A percentile compares a stretch with the other conserved stretches of the same genome.
phyloP scores from a whole-genome alignment of 2,329 filamentous ascomycete genomes.

The Aquanectria penicillioides region DNA sequence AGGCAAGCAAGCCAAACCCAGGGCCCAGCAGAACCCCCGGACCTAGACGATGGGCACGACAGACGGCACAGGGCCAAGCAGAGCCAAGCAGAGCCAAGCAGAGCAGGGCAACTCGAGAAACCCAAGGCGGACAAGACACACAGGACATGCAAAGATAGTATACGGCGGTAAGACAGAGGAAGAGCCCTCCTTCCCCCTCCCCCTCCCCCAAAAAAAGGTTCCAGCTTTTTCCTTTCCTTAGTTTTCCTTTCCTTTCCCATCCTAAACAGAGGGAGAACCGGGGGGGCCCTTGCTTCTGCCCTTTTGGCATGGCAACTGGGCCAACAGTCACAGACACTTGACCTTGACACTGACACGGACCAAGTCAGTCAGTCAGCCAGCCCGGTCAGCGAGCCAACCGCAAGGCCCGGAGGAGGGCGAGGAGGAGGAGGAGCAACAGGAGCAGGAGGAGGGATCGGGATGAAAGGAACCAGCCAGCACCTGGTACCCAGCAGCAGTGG shows the following conservation, averaged over 20 bases:
- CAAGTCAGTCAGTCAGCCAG: neutral
- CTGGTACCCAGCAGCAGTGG: too few species aligned
- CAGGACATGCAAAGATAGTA: conserved; percentile 11
- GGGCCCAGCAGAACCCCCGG: conserved; percentile 11
- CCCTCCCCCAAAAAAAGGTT: conserved; percentile 20
- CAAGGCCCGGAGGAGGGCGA: too few species aligned
- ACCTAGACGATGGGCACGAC: too few species aligned
- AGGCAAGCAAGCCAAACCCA: neutral
- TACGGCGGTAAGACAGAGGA: too few species aligned
- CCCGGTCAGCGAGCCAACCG: conserved; percentile 9
- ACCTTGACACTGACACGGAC: conserved; percentile 1
- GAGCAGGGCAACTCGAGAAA: too few species aligned
- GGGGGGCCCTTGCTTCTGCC: conserved; percentile 15
- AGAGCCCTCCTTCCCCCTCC: too few species aligned
- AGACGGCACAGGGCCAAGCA: too few species aligned
- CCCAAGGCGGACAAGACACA: conserved; percentile 8
- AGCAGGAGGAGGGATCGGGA: conserved; percentile 1
- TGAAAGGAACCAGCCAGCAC: conserved; percentile 11
- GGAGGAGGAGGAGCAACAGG: neutral
- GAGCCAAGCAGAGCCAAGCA: too few species aligned
- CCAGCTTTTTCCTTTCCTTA: too few species aligned
- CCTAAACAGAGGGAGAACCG: conserved; percentile 26
- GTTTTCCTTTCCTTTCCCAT: too few species aligned
- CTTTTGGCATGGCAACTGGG: conserved; percentile 16
- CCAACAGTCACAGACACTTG: conserved; percentile 14